Evolutionary conservation across 2,329 filamentous ascomycete species (phyloP).

Genomic region (Cytospora mali): DNA sequence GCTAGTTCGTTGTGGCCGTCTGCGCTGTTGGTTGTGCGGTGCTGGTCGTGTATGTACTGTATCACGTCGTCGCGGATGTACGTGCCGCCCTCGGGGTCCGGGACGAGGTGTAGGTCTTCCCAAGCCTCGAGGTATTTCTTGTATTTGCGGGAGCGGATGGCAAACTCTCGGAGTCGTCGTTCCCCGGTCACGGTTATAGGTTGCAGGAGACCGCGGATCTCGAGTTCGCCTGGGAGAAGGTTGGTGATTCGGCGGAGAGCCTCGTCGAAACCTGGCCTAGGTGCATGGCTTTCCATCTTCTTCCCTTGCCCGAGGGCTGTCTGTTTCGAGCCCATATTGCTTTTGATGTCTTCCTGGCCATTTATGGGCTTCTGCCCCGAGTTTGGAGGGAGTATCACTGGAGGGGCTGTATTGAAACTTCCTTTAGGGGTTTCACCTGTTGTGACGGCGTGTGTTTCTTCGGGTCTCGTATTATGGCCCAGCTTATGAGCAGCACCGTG

Average conservation of each 20-base stretch:
- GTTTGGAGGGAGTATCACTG: not conserved
- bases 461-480: not conserved
- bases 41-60: slow-evolving; percentile 39
- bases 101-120: slow-evolving; percentile 41
- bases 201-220: slow-evolving; percentile 40
- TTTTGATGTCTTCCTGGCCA: not conserved
- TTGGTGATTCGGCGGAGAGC: slow-evolving; percentile 34
- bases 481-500: not conserved
- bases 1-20: slow-evolving; percentile 32
- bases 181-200: slow-evolving; percentile 43
- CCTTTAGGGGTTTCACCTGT: not conserved
- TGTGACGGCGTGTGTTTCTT: not conserved
- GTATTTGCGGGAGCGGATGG: slow-evolving; percentile 43
- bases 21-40: slow-evolving; percentile 23
- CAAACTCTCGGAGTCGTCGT: slow-evolving; percentile 43
- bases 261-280: slow-evolving; percentile 27
- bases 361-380: not conserved
- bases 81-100: slow-evolving; percentile 37
- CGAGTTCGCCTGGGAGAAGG: slow-evolving; percentile 38
- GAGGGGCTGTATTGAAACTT: not conserved
- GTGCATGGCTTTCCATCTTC: slow-evolving; percentile 4
- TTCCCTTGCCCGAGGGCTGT: not conserved
- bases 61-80: slow-evolving; percentile 46
- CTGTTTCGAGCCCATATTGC: not conserved
- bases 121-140: slow-evolving; percentile 44